Evolutionary conservation across 768 basidiomycete species (phyloP).

Genomic region (Cystobasidium tubakii): DNA sequence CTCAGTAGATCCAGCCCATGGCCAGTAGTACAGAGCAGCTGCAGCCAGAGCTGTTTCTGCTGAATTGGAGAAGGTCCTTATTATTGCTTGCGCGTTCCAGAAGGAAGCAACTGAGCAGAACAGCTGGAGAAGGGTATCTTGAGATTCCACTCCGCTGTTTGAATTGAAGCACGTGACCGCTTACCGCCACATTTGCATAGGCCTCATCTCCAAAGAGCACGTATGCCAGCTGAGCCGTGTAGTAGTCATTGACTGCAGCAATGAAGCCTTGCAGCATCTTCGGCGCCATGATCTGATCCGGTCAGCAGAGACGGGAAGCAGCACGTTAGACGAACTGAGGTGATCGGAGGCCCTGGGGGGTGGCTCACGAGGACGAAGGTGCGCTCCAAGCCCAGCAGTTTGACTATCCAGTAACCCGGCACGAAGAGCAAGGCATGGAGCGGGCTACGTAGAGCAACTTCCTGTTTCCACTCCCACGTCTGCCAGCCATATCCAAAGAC

Average conservation of each 20-base stretch:
- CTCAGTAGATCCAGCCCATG: too few species aligned
- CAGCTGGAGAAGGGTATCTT: not conserved
- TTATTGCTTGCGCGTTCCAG: conserved; percentile 75
- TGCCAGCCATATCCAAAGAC: conserved; percentile 87
- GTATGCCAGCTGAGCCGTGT: conserved; percentile 59
- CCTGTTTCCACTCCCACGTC: conserved; percentile 85
- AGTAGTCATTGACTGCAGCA: conserved; percentile 70
- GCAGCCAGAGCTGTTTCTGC: conserved; percentile 79
- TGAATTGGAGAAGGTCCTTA: conserved; percentile 86
- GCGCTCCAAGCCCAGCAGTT: conserved; percentile 57
- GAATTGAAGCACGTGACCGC: not conserved
- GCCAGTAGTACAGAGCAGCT: conserved; percentile 70
- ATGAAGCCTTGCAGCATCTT: conserved; percentile 46
- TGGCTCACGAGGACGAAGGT: conserved; percentile 63
- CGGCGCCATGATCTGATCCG: conserved; percentile 63
- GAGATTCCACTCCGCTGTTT: too few species aligned
- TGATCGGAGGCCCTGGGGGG: too few species aligned
- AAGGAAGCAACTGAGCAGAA: conserved; percentile 70
- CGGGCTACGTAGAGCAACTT: conserved; percentile 67
- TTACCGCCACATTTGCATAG: conserved; percentile 14
- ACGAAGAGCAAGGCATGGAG: conserved; percentile 75
- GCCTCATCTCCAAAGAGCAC: not conserved
- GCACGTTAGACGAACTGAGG: too few species aligned
- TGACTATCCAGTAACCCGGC: conserved; percentile 68
- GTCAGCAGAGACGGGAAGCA: not conserved